phyloP scores from a whole-genome alignment of 495 filamentous ascomycete genomes.

The Articulospora tetracladia region DNA sequence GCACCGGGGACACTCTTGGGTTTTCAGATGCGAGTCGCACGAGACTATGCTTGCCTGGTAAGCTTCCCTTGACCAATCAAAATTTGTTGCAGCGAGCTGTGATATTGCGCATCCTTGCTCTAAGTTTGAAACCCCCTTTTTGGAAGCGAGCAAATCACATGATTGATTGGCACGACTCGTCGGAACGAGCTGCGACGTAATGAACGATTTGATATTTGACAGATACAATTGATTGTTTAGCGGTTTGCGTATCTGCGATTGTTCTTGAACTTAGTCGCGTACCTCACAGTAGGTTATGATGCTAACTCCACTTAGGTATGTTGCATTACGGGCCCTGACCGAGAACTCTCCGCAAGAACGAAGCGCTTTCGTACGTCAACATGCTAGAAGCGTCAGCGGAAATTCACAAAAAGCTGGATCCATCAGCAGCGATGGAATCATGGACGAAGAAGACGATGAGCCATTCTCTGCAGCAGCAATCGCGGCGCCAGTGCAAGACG shows the following conservation, averaged over 20 bases:
- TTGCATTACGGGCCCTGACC: constrained; percentile 82
- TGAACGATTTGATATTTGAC: background rate
- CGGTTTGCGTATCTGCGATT: constrained; percentile 1
- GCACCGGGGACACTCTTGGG: constrained; percentile 96
- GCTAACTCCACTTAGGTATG: constrained; percentile 47
- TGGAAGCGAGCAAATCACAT: background rate
- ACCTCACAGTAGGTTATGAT: background rate
- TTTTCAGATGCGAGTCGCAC: constrained; percentile 91
- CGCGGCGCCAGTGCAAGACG: constrained; percentile 41
- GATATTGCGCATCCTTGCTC: background rate
- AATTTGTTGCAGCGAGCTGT: background rate
- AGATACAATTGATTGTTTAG: background rate
- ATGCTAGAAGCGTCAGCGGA: constrained; percentile 70
- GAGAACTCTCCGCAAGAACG: constrained; percentile 88
- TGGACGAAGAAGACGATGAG: constrained; percentile 85
- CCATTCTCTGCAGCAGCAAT: constrained; percentile 61
- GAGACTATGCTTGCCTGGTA: constrained; percentile 82
- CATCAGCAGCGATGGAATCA: constrained; percentile 64
- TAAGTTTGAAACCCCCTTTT: background rate
- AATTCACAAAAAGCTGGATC: constrained; percentile 57
- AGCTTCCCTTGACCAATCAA: background rate
- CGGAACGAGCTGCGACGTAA: background rate
- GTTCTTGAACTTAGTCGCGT: background rate
- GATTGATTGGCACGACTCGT: background rate
- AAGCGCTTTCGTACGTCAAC: constrained; percentile 76